Base-by-base conservation (phyloP, 2,329 filamentous ascomycete species). In the Trichophyton rubrum region DNA sequence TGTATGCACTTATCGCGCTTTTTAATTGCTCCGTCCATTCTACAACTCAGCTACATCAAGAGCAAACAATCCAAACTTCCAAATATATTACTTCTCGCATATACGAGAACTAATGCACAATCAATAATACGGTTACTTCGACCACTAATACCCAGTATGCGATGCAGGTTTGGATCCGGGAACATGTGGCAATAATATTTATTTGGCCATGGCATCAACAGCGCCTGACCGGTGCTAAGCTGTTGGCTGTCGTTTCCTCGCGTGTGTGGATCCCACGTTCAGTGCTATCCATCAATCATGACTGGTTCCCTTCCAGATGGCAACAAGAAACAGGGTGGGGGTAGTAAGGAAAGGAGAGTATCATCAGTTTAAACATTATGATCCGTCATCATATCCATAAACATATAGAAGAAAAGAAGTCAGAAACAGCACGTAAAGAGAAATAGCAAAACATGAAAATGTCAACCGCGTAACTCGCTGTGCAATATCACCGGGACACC, bases 351-450 rank as follows among this genome's bases (percentile, higher is more conserved):
- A 33, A 55, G 24, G n/a, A 55, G 33, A 55, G 13, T 20, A 27
- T 22, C 51, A 20, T 35, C 30, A 35, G 30, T 33, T 55, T 55
- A 55, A 55, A 55, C 51, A 55, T 55, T 55, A 55, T 55, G 13
- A 35, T 55, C 51, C 51, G 33, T 55, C 51, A 55, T 55, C 51
- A 22, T 55, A 13, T 35, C 51, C 51, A 55, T 55, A 17, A 30
- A 17, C 30, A 55, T 17, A 38, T 33, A 33, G n/a, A 13, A 53
- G 9, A 15, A 30, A 35, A 17, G 27, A 8, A 17, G 15, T 9
- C 9, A 15, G 27, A 55, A 35, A 35, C n/a, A 55, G 15, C 20
- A 17, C 7, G 15, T 15, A 33, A 55, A 55, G 17, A 20, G 17
- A 4, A 55, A 38, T 17, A 35, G 7, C 47, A 9, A 30, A 55